Base-by-base conservation (phyloP, 257 asterid genomes). In the Salvia miltiorrhiza region DNA sequence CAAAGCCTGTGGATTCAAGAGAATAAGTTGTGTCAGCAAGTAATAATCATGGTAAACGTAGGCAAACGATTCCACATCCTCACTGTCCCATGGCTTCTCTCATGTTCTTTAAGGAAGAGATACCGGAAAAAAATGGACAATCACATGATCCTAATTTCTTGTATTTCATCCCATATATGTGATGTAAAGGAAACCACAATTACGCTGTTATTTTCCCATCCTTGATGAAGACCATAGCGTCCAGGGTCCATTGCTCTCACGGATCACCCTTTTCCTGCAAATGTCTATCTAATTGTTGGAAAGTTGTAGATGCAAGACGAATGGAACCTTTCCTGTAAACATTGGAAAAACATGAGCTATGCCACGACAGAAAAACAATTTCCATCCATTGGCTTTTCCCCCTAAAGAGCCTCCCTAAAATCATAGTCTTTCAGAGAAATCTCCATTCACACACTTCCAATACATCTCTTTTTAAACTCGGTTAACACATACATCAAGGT, bases 131-230 rank as follows among this genome's bases (percentile, higher is more conserved):
- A 78, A 86, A 82, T 81, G 87, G 90, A 90, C 84, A 86, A 77
- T 84, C 94, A 85, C 95, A 86, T 72, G 95, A 85, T 79, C 91
- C 92, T 88, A 88, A 78, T 81, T 83, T 88, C 93, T 86, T 75
- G 95, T 57, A 78, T 80, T 87, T 84, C 96, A 93, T 79, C 98
- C 97, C 91, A 90, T 84, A 82, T 87, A 88, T 83, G 96, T 87
- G 95, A 91, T 86, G 90, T 91, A 91, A 94, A 94, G 90, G 86
- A 87, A 94, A 91, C 97, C 99, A 91, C 99, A 94, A 94, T 94
- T 94, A 94, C 99, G 93, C 97, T 94, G 99, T 91, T 87, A 94
- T 91, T 87, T 81, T 94, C 99, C 99, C 99, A 94, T 90, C 97
- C 96, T 82, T 85, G 99, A 82, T 80, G 99, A 79, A 76, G 92